These are phyloP conservation scores for Prunella vulgaris DNA, from an alignment of 257 asterid genomes.

Conservation along the genomic window DNA sequence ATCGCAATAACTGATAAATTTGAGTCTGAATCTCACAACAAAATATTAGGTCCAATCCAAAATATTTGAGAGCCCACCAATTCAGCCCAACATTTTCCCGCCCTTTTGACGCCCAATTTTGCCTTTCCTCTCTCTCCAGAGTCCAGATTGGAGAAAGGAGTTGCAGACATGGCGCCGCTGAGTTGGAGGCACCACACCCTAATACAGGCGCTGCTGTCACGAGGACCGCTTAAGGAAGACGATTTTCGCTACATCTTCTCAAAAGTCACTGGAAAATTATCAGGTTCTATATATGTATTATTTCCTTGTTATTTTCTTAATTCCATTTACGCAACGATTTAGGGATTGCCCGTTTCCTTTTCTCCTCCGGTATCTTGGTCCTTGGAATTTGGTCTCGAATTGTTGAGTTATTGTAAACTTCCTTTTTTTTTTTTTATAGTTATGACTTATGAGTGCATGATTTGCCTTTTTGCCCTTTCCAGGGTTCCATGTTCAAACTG, in stretches of 20 bases:
- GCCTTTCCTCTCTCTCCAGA: neutral
- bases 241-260: conserved; percentile 55
- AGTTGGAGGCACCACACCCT: conserved; percentile 73
- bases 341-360: neutral
- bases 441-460: too few species aligned
- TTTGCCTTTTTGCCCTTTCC: neutral
- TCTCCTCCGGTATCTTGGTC: neutral
- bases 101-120: neutral
- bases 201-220: conserved; percentile 68
- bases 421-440: neutral
- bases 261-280: conserved; percentile 38
- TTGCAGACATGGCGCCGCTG: conserved; percentile 43
- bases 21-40: too few species aligned
- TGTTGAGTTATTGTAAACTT: neutral
- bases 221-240: conserved; percentile 64
- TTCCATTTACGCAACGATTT: neutral
- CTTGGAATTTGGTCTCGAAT: neutral
- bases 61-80: neutral
- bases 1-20: too few species aligned
- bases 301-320: neutral
- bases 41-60: too few species aligned
- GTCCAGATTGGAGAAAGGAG: neutral
- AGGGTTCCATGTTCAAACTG: neutral
- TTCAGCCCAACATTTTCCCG: neutral
- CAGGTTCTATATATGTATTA: conserved; percentile 37